Base-by-base conservation (phyloP, 768 basidiomycete species). In the Gautieria morchelliformis region DNA sequence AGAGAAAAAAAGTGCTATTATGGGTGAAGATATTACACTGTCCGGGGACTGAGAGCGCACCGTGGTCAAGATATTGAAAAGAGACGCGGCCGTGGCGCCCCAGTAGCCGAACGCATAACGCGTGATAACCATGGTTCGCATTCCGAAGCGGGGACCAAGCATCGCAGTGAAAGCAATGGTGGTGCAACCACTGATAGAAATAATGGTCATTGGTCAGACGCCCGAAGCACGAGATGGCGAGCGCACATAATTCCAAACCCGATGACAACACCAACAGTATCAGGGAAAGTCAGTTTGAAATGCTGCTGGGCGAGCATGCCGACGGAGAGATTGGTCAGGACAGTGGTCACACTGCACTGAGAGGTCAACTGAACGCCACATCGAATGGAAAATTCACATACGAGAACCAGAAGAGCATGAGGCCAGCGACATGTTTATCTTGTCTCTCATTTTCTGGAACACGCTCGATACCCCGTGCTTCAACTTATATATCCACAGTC, bases 31-130 rank as follows among this genome's bases (percentile, higher is more conserved):
- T 37, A 9, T 37, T 14, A 37, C 9, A 10, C 10, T 3, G 35
- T 9, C 2, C 9, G 35, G 10, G 35, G 2, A 37, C 14, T 37
- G 35, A 37, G 35, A 37, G 59, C 60, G 41, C n/a, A 63, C 60
- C 69, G 78, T 76, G 2, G 78, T 78, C 19, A 82, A 63, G 61
- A 80, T 78, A 62, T 81, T 82, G 6, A 82, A 64, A 52, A 81
- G 61, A 5, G 78, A 76, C 60, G 75, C 79, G 52, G 80, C 72
- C 5, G 70, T 70, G 4, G 77, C 72, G 14, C 79, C 79, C 10
- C 75, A 56, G 58, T 76, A 80, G 2, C 79, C 80, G 2, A 72
- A 74, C 58, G 72, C 75, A 59, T 71, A 80, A 2, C 79, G 71
- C 3, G 73, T 66, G 51, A 78, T 78, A 44, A 80, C 68, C 78